Evolutionary conservation across 192 early-diverging fungal species (phyloP).

Genomic region (Kickxella alabastrina): DNA sequence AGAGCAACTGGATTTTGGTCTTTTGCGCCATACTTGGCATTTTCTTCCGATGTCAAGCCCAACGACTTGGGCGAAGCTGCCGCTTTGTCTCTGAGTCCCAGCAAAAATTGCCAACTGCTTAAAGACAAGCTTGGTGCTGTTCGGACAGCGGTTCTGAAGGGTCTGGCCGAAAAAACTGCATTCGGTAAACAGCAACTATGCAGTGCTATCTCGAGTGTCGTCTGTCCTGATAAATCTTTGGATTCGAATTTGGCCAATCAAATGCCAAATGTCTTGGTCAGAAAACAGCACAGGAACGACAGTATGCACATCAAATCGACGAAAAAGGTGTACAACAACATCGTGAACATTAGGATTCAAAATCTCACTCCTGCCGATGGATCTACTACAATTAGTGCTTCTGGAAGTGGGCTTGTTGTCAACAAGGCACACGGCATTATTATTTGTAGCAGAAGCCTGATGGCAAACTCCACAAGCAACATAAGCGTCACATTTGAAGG

Average conservation of each 20-base stretch:
- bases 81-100: neutral
- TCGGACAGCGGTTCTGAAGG: neutral
- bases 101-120: no score
- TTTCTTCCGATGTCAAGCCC: neutral
- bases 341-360: neutral
- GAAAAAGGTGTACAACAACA: neutral
- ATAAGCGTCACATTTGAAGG: neutral
- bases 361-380: neutral
- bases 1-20: constrained; percentile 34
- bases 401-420: neutral
- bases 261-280: neutral
- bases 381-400: neutral
- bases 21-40: constrained; percentile 8
- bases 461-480: neutral
- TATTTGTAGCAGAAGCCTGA: neutral
- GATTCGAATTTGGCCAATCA: neutral
- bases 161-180: neutral
- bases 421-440: neutral
- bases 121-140: no score
- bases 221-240: neutral
- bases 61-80: neutral
- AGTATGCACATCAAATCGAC: neutral
- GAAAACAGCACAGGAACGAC: neutral
- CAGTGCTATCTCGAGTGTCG: neutral
- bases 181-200: neutral